Evolutionary conservation across 148 eudicot genomes (phyloP), one percentile per base, ranked within the genome.

Genomic region (Talinum fruticosum): DNA sequence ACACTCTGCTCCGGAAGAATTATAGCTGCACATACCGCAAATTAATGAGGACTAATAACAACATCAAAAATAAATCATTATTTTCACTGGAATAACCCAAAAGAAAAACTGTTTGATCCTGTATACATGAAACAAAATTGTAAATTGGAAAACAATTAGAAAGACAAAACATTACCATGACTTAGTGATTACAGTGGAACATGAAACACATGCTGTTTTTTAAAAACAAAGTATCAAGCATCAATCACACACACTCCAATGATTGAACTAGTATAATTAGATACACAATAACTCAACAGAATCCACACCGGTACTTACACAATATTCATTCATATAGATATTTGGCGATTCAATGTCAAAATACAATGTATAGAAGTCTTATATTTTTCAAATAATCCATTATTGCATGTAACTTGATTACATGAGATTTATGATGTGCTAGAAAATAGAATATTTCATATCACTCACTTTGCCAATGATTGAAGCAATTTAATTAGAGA

Each of bases 1-100:
- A 95, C 87, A 85, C 94, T 95, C 84, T 95, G 99, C 81, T 95
- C 97, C 30, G 97, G 99, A 75, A 95, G 96, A 69, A 92, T 79
- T 41, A 95, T 92, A 32, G 93, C 97, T 92, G 87, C 75, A 71
- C 84, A 78, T 38, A 82, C 53, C 77, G 74, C 79, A 72, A 33
- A 29, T 10, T 32, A 76, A 47, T 4, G 71, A 54, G n/a, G n/a
- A 72, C 2, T 26, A 54, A 33, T 14, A 61, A 5, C 38, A 66
- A 35, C 35, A 65, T 34, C 12, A 34, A 36, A 34, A 37, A 34
- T 4, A 8, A 71, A 21, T 19, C 29, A 53, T 18, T 1, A 1
- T n/a, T 21, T 51, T 19, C 37, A 45, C 3, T 2, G 33, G 21
- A 21, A 38, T 26, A 71, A 45, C n/a, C 7, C 66, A 34, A 23